Percentiles rank a stretch among this genome's conserved stretches.
These are phyloP conservation scores for Sarocladium oryzae DNA, from an alignment of 2,329 filamentous ascomycete genomes.

Conservation along the genomic window DNA sequence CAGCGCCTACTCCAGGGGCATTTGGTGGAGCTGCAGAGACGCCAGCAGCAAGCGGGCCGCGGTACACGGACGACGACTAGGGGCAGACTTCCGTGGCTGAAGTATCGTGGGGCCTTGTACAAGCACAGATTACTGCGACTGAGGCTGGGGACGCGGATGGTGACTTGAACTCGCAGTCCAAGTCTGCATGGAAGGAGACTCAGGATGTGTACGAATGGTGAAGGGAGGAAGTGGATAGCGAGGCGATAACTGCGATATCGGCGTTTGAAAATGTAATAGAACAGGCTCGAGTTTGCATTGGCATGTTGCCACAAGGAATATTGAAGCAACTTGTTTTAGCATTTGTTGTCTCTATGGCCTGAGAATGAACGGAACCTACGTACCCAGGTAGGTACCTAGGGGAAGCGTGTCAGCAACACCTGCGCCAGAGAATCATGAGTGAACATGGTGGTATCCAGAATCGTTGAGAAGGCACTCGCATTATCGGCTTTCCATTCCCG, in stretches of 20 bases:
- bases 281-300: not conserved
- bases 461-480: no score
- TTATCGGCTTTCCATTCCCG: no score
- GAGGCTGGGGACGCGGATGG: no score
- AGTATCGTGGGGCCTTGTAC: not conserved
- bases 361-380: no score
- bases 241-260: not conserved
- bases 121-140: no score
- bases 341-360: no score
- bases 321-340: not conserved
- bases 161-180: no score
- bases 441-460: not conserved
- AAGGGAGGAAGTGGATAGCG: not conserved
- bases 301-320: not conserved
- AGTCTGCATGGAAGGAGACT: not conserved
- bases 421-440: no score
- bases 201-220: not conserved
- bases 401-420: no score
- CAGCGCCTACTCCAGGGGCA: conserved; percentile 53
- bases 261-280: conserved; percentile 5
- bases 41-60: conserved; percentile 52
- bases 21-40: conserved; percentile 45
- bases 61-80: conserved; percentile 46
- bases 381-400: no score
- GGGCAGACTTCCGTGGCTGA: not conserved